These are phyloP conservation scores for Dothistroma pini DNA, from an alignment of 2,329 filamentous ascomycete genomes.

Conservation along the genomic window DNA sequence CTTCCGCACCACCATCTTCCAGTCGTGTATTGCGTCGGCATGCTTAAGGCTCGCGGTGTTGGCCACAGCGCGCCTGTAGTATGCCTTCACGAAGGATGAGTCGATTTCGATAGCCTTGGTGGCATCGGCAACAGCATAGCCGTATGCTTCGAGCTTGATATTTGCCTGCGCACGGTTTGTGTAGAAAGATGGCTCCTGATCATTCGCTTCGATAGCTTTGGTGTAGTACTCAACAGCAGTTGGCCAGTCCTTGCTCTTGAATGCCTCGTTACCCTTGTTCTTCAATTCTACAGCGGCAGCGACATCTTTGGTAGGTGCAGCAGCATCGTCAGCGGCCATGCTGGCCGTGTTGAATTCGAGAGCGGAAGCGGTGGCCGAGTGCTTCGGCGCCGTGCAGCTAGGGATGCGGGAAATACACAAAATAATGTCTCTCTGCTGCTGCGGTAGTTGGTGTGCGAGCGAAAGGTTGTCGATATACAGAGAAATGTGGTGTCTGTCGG, in stretches of 20 bases:
- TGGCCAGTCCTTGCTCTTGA: slow-evolving; percentile 81
- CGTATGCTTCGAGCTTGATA: slow-evolving; percentile 93
- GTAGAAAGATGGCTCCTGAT: slow-evolving; percentile 82
- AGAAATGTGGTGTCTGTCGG: not conserved
- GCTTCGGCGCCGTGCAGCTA: not conserved
- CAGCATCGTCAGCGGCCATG: slow-evolving; percentile 28
- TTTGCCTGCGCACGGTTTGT: slow-evolving; percentile 94
- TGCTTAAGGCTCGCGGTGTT: slow-evolving; percentile 88
- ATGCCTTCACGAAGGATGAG: slow-evolving; percentile 86
- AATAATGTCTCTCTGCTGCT: not conserved
- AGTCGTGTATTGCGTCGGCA: slow-evolving; percentile 84
- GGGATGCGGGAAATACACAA: not conserved
- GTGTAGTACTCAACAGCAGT: slow-evolving; percentile 73
- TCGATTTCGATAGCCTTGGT: slow-evolving; percentile 89
- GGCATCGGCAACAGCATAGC: slow-evolving; percentile 86
- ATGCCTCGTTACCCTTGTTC: slow-evolving; percentile 91
- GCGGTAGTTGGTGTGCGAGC: not conserved
- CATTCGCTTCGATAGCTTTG: slow-evolving; percentile 73
- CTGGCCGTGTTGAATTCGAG: slow-evolving; percentile 7
- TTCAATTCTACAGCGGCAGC: slow-evolving; percentile 69
- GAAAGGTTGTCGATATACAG: not conserved
- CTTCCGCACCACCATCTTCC: slow-evolving; percentile 83
- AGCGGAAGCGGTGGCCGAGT: not conserved
- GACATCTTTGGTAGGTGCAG: slow-evolving; percentile 39
- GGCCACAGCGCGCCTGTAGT: slow-evolving; percentile 88